Evolutionary conservation across 2,329 filamentous ascomycete genomes (phyloP), one percentile per base, ranked within the genome.

Genomic region (Cladophialophora immunda): DNA sequence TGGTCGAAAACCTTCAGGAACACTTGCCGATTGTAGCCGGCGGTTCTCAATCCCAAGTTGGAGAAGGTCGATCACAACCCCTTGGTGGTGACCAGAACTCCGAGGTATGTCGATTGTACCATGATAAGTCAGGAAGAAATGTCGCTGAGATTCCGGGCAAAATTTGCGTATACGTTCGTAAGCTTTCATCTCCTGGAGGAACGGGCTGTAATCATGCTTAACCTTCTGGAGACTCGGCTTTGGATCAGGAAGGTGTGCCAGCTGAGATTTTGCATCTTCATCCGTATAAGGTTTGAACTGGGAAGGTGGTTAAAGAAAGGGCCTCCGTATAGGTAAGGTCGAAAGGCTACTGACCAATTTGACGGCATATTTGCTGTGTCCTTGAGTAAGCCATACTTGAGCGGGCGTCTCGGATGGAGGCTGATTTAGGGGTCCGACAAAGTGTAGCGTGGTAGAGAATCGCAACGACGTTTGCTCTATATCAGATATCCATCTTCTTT

Each of bases 81-180:
- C 36, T 41, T 41, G 36, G 17, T 15, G 36, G 36, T 15, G 36
- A 41, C 36, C 36, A 41, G 36, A 41, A 4, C 17, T 15, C 36
- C 36, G 25, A 27, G 50, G 50, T 13, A 53, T 17, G 22, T 53
- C 29, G 19, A 53, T 53, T 11, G 17, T 53, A 11, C 50, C 50
- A 17, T 53, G 19, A 53, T 53, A 53, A 13, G 7, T n/a, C 11
- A 25, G 19, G 19, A 53, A 53, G n/a, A 27, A 27, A 30, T 53
- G 50, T 13, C 50, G 50, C 17, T 53, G 22, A 17, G 50, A 53
- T 53, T 30, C 29, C 11, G 50, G 50, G 29, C 50, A 53, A 17
- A 30, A 53, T 53, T n/a, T 11, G 50, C 29, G 50, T 27, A 53
- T 53, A 3, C 17, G 50, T n/a, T 53, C 50, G 7, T 53, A 53